phyloP scores from a whole-genome alignment of 2,329 filamentous ascomycete species.

The Colletotrichum limetticola region DNA sequence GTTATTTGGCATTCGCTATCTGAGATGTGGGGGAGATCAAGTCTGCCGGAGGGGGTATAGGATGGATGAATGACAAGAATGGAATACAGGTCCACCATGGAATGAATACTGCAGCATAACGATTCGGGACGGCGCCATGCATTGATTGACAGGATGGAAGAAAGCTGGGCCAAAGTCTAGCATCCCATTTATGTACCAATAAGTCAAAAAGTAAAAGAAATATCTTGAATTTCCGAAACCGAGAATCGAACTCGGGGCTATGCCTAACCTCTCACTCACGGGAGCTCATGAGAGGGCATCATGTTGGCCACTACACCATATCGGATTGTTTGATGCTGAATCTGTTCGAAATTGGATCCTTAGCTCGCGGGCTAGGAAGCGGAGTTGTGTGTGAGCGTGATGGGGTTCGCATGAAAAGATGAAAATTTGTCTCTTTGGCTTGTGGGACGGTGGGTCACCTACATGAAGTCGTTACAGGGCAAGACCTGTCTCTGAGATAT shows the following conservation, averaged over 20 bases:
- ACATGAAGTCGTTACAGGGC: not conserved
- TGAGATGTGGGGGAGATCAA: too few relatives aligned
- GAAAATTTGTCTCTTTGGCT: not conserved
- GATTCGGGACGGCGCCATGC: not conserved
- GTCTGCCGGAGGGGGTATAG: not conserved
- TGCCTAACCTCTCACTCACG: slow-evolving; percentile 6
- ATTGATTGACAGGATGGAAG: not conserved
- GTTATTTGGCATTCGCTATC: too few relatives aligned
- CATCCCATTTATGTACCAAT: not conserved
- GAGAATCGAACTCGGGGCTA: slow-evolving; percentile 28
- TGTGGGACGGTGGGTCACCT: not conserved
- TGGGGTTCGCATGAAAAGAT: not conserved
- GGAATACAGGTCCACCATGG: not conserved
- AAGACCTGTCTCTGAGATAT: not conserved
- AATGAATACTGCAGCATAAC: not conserved
- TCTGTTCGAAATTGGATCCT: rapidly evolving
- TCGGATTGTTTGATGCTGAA: not conserved
- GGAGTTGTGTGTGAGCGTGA: not conserved
- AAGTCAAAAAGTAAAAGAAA: not conserved
- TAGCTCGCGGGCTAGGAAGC: too few relatives aligned
- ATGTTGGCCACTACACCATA: slow-evolving; percentile 28
- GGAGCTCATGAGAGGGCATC: slow-evolving; percentile 18
- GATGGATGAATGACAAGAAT: not conserved
- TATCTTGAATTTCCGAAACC: not conserved
- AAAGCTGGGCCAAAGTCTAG: not conserved